A percentile compares a stretch with the other conserved stretches of the same genome.
Evolutionary conservation across 2,329 filamentous ascomycete genomes (phyloP).

Genomic region (Metarhizium album): DNA sequence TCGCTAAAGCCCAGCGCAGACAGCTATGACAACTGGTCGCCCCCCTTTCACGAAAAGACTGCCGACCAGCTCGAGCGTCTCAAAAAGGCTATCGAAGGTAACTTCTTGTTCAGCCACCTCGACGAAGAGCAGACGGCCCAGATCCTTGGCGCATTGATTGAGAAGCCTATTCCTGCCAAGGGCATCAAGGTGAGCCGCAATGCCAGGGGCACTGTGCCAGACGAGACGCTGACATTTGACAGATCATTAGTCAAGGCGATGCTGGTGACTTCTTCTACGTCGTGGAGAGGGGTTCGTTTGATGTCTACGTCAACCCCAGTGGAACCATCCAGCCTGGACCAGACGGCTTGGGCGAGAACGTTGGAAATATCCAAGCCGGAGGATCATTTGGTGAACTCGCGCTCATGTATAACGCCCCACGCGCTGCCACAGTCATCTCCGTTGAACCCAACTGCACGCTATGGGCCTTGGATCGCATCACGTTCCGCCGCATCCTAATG

Average conservation of each 20-base stretch:
- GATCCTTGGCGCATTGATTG: slow-evolving; percentile 80
- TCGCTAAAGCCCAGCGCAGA: slow-evolving; percentile 83
- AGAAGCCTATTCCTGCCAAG: slow-evolving; percentile 91
- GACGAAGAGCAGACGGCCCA: slow-evolving; percentile 87
- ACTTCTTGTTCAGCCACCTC: slow-evolving; percentile 89
- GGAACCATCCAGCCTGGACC: slow-evolving; percentile 70
- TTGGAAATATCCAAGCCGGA: slow-evolving; percentile 72
- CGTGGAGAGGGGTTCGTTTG: slow-evolving; percentile 82
- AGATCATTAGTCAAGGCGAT: slow-evolving; percentile 93
- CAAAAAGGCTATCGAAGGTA: slow-evolving; percentile 69
- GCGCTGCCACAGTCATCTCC: slow-evolving; percentile 86
- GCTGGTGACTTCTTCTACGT: slow-evolving; percentile 97
- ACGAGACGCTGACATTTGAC: slow-evolving; percentile 20
- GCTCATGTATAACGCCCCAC: slow-evolving; percentile 96
- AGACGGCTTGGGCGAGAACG: slow-evolving; percentile 73
- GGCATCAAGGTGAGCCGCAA: slow-evolving; percentile 51
- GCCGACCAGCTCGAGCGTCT: slow-evolving; percentile 70
- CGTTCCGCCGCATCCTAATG: slow-evolving; percentile 96
- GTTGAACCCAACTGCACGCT: slow-evolving; percentile 68
- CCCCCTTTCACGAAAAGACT: slow-evolving; percentile 76
- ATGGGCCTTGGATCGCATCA: slow-evolving; percentile 91
- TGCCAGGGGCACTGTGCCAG: neutral
- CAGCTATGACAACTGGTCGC: slow-evolving; percentile 78
- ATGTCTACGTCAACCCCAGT: slow-evolving; percentile 75
- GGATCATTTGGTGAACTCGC: slow-evolving; percentile 95